phyloP scores from a whole-genome alignment of 2,329 filamentous ascomycete genomes.

The Tolypocladium amazonense region DNA sequence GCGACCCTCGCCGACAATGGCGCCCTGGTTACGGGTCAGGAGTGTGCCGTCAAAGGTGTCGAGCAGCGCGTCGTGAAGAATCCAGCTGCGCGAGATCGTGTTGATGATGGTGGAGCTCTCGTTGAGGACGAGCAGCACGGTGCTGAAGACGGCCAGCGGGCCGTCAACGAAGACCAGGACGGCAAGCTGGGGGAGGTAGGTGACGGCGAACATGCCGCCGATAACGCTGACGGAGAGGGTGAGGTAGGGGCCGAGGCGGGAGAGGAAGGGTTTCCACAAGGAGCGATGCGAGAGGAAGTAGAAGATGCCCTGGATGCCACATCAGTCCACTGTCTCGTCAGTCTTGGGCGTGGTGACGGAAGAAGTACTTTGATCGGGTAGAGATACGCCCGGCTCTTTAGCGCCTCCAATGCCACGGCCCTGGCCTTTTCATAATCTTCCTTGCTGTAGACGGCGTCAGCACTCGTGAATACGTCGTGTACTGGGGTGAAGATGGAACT shows the following conservation, averaged over 20 bases:
- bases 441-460: slow-evolving; percentile 27
- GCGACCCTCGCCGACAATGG: slow-evolving; percentile 63
- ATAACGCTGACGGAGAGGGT: slow-evolving; percentile 64
- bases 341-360: not conserved
- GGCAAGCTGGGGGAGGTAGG: slow-evolving; percentile 76
- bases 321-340: not conserved
- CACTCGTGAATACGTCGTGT: not conserved
- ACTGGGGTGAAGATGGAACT: not conserved
- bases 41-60: slow-evolving; percentile 80
- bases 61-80: slow-evolving; percentile 72
- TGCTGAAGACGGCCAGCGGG: slow-evolving; percentile 65
- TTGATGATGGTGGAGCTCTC: slow-evolving; percentile 50
- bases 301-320: slow-evolving; percentile 37
- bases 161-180: slow-evolving; percentile 78
- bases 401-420: slow-evolving; percentile 54
- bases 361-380: slow-evolving; percentile 60
- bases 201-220: slow-evolving; percentile 74
- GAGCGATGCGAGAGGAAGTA: slow-evolving; percentile 46
- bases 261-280: slow-evolving; percentile 49
- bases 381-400: slow-evolving; percentile 67
- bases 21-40: slow-evolving; percentile 36
- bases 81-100: slow-evolving; percentile 53
- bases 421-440: slow-evolving; percentile 64
- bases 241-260: slow-evolving; percentile 49
- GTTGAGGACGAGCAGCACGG: slow-evolving; percentile 55